phyloP scores from a whole-genome alignment of 805 yeast genomes.

The Ogataea nitratoaversa region DNA sequence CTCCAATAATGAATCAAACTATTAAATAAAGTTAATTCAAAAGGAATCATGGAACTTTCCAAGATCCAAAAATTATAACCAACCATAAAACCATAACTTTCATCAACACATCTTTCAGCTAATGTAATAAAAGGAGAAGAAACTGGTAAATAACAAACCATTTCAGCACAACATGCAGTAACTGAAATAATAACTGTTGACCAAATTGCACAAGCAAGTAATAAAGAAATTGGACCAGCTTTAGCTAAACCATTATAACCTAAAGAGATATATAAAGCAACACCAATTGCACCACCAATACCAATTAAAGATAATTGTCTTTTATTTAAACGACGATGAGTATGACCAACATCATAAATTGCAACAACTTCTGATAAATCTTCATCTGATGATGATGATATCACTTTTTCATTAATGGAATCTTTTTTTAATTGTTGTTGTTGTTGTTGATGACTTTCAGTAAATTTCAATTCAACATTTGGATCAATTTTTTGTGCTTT shows the following conservation, averaged over 20 bases:
- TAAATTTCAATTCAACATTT: constrained; percentile 2
- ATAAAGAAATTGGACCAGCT: constrained; percentile 40
- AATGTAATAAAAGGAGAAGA: constrained; percentile 44
- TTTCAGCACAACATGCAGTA: constrained; percentile 42
- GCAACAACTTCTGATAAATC: constrained; percentile 6
- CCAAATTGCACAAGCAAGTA: constrained; percentile 39
- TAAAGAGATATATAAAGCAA: constrained; percentile 41
- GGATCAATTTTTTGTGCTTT: constrained; percentile 6
- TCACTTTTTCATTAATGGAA: not conserved
- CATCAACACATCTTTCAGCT: constrained; percentile 44
- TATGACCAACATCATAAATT: constrained; percentile 13
- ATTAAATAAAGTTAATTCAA: constrained; percentile 45
- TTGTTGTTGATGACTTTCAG: no score
- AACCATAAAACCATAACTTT: constrained; percentile 41
- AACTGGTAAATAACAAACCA: constrained; percentile 44
- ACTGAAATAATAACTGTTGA: constrained; percentile 38
- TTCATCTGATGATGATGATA: constrained; percentile 6
- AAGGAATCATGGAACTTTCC: constrained; percentile 45
- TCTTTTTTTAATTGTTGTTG: no score
- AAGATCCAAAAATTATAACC: constrained; percentile 50
- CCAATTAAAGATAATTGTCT: constrained; percentile 47
- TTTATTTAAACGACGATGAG: constrained; percentile 32
- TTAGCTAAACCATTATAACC: constrained; percentile 37
- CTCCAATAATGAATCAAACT: constrained; percentile 46
- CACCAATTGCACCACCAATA: constrained; percentile 47